These are phyloP conservation scores for Blepharisma undulans DNA, from an alignment of 169 alveolate genomes.

Conservation along the genomic window DNA sequence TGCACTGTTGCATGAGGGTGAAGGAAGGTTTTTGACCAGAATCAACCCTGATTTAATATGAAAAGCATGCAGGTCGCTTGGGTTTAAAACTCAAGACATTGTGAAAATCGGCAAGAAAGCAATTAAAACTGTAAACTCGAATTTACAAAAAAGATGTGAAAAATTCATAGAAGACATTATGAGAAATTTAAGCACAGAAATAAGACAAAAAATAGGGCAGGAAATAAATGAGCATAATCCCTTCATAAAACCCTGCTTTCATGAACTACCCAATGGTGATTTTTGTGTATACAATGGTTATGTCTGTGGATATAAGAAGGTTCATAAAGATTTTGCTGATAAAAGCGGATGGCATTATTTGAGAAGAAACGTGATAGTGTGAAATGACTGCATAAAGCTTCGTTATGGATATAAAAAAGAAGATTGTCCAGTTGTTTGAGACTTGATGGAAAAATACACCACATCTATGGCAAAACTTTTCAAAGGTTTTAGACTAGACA, in stretches of 20 bases:
- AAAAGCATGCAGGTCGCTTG: conserved; percentile 2
- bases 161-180: conserved; percentile 34
- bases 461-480: conserved; percentile 83
- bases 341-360: conserved; percentile 88
- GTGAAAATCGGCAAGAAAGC: neutral
- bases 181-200: conserved; percentile 49
- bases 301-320: conserved; percentile 87
- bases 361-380: conserved; percentile 88
- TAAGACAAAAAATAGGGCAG: conserved; percentile 61
- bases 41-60: conserved; percentile 14
- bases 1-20: conserved; percentile 36
- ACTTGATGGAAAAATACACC: conserved; percentile 90
- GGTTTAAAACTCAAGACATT: conserved; percentile 32
- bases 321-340: conserved; percentile 86
- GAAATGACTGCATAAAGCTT: conserved; percentile 92
- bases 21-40: neutral
- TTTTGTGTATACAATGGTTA: conserved; percentile 71
- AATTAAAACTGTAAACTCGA: conserved; percentile 7
- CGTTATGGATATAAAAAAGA: conserved; percentile 88
- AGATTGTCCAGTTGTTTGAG: conserved; percentile 90
- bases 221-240: conserved; percentile 64
- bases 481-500: conserved; percentile 93
- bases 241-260: conserved; percentile 77
- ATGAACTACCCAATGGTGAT: conserved; percentile 52
- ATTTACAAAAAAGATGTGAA: conserved; percentile 33